Conservation (phyloP, 768 basidiomycete species). For the Piloderma croceum region DNA sequence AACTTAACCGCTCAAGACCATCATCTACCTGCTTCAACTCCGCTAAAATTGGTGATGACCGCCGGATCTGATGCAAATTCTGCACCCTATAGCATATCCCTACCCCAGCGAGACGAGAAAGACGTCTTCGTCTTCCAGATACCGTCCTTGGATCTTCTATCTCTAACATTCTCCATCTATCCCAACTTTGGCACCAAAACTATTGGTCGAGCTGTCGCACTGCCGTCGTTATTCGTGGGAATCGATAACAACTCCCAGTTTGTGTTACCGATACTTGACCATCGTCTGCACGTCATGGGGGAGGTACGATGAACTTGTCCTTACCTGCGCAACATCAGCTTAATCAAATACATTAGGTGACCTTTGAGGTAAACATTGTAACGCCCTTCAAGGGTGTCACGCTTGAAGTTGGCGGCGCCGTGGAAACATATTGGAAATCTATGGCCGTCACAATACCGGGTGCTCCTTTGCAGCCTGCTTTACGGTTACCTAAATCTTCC, state of each 20-base stretch:
- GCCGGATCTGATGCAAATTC: constrained; percentile 77
- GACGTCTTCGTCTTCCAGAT: constrained; percentile 86
- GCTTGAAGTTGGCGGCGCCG: constrained; percentile 87
- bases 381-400: constrained; percentile 89
- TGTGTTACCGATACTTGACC: constrained; percentile 79
- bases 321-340: constrained; percentile 4
- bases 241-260: constrained; percentile 50
- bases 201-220: constrained; percentile 85
- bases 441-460: constrained; percentile 23
- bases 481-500: constrained; percentile 29
- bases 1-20: constrained; percentile 63
- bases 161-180: constrained; percentile 90
- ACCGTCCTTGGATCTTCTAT: constrained; percentile 61
- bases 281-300: constrained; percentile 88
- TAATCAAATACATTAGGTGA: constrained; percentile 58
- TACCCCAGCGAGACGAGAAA: constrained; percentile 69
- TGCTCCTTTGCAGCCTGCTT: constrained; percentile 28
- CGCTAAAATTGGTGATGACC: constrained; percentile 93
- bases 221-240: constrained; percentile 65
- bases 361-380: constrained; percentile 82
- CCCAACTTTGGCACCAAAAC: constrained; percentile 97
- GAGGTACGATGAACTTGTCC: constrained; percentile 49
- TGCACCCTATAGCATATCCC: constrained; percentile 84
- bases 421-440: constrained; percentile 99
- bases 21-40: constrained; percentile 66